Conservation (phyloP, 1,284 basidiomycete species). For the Polyporus tsugae region DNA sequence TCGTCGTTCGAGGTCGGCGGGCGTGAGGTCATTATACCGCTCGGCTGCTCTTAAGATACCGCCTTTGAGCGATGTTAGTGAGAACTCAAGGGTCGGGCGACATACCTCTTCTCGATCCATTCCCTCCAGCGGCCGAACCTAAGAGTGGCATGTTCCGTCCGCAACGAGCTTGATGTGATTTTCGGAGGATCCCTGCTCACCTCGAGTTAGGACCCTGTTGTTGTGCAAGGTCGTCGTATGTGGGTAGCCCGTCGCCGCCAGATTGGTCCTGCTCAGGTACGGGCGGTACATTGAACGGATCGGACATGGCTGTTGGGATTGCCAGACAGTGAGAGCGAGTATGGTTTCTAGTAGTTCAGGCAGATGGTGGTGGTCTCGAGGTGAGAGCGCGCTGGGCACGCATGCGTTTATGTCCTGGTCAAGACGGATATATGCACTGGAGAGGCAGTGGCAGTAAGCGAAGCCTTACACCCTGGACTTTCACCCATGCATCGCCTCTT, state of each 20-base stretch:
- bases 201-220: slow-evolving; percentile 82
- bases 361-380: neutral
- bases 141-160: slow-evolving; percentile 10
- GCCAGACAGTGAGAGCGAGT: neutral
- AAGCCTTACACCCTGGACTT: neutral
- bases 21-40: slow-evolving; percentile 70
- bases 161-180: slow-evolving; percentile 3
- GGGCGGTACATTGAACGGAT: slow-evolving; percentile 34
- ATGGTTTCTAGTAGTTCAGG: neutral
- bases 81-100: slow-evolving; percentile 1
- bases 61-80: slow-evolving; percentile 18
- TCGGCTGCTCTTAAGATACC: slow-evolving; percentile 74
- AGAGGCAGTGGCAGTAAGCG: slow-evolving; percentile 11
- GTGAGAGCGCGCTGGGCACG: neutral
- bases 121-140: slow-evolving; percentile 85
- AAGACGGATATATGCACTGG: neutral
- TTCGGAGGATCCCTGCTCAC: slow-evolving; percentile 44
- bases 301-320: slow-evolving; percentile 33
- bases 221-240: slow-evolving; percentile 77
- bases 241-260: slow-evolving; percentile 71
- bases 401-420: slow-evolving; percentile 7
- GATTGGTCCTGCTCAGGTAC: slow-evolving; percentile 63
- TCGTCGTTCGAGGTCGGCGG: slow-evolving; percentile 63
- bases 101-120: slow-evolving; percentile 86
- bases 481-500: neutral